Base-by-base conservation (phyloP, 331 rosid genomes). In the Erythrophleum ivorense region DNA sequence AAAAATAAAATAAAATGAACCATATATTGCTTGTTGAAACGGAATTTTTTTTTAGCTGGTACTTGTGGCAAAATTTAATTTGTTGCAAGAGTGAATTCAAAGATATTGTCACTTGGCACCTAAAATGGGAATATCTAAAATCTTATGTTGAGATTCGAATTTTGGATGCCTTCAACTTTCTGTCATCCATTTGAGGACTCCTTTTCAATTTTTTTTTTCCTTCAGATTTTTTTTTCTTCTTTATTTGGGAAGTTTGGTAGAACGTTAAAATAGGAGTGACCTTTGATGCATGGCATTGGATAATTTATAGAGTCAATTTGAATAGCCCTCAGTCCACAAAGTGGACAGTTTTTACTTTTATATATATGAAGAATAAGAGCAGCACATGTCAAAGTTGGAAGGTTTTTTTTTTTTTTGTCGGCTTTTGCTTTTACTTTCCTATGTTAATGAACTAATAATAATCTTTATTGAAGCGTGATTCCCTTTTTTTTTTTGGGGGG, bases 321-420 rank as follows among this genome's bases (percentile, higher is more conserved):
- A 29, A 73, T 48, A 24, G 84, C 0, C 86, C 65, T 81, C 55
- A 33, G 31, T 49, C 41, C 70, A 6, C 43, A 50, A 50, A 50
- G 63, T 6, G 12, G 24, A 54, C 2, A 54, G 24, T 52, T 13
- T 14, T 3, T 4, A 53, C 29, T 24, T 24, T 24, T 24, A 24
- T 24, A 53, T 53, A 10, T 1, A 18, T 3, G 57, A 2, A 73
- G 59, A 80, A 40, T 29, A 71, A 72, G 65, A 75, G 78, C 33
- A 71, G 82, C 82, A 81, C 82, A 75, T 81, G 90, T 67, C 50
- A 78, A 65, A 73, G 80, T 36, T 60, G 77, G 77, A 62, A 49
- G 72, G 52, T 11, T 19, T 5, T 5, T 19, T 46, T n/a, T 19
- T 52, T 53, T 81, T 11, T 55, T 64, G 80, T 77, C 57, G 82